These are phyloP conservation scores for Ceratobasidium sp. DNA, from an alignment of 1,284 basidiomycete species.

Conservation along the genomic window DNA sequence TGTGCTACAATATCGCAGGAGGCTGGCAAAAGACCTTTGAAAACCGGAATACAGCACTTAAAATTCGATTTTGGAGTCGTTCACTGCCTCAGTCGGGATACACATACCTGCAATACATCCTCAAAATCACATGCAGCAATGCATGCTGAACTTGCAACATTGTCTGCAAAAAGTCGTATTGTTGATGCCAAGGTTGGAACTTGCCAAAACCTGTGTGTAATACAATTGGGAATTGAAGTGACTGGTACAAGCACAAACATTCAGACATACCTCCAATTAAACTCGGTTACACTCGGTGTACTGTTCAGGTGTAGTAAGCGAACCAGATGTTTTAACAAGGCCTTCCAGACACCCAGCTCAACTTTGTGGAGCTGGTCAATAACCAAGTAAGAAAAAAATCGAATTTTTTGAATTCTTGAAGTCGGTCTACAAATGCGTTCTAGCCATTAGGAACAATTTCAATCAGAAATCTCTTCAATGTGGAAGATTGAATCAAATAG, in stretches of 20 bases:
- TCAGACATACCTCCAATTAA: slow-evolving; percentile 39
- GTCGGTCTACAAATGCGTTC: slow-evolving; percentile 41
- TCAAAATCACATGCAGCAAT: slow-evolving; percentile 42
- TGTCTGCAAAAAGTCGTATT: slow-evolving; percentile 23
- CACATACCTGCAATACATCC: slow-evolving; percentile 46
- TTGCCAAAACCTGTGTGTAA: not conserved
- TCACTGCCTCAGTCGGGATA: too few relatives aligned
- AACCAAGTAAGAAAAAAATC: slow-evolving; percentile 37
- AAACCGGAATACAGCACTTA: slow-evolving; percentile 47
- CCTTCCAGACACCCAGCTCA: slow-evolving; percentile 45
- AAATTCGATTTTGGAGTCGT: not conserved
- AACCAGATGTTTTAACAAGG: slow-evolving; percentile 45
- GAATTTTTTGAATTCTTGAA: slow-evolving; percentile 38
- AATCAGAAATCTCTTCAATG: not conserved
- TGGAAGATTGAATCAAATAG: not conserved
- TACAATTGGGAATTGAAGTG: too few relatives aligned
- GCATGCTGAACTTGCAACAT: slow-evolving; percentile 21
- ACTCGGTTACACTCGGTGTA: not conserved
- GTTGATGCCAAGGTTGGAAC: slow-evolving; percentile 1
- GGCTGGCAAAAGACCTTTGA: slow-evolving; percentile 47
- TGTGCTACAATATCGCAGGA: slow-evolving; percentile 42
- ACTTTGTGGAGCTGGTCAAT: slow-evolving; percentile 42
- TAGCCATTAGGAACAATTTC: too few relatives aligned
- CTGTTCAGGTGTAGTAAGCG: slow-evolving; percentile 44
- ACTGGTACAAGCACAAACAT: too few relatives aligned